Percentiles rank a stretch among this genome's conserved stretches.
These are phyloP conservation scores for Corrigiola litoralis DNA, from an alignment of 179 eudicot species.

Conservation along the genomic window DNA sequence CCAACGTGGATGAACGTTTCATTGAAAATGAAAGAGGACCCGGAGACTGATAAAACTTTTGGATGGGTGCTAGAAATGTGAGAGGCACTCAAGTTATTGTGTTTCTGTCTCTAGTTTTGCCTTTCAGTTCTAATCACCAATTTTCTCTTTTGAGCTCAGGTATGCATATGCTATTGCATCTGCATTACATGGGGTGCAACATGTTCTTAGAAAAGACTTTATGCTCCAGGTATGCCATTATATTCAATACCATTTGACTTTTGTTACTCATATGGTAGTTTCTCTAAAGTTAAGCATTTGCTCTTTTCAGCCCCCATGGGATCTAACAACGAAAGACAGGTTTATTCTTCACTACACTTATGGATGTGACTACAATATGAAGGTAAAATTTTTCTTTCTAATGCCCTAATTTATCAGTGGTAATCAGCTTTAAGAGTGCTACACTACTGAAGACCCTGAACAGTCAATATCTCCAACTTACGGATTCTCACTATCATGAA, in stretches of 20 bases:
- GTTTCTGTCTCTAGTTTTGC: constrained; percentile 7
- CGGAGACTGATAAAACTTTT: constrained; percentile 86
- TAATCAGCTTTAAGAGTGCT: neutral
- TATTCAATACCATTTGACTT: neutral
- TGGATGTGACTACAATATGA: constrained; percentile 89
- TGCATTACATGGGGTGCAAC: constrained; percentile 89
- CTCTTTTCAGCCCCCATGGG: constrained; percentile 96
- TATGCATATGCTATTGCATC: constrained; percentile 98
- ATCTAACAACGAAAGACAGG: constrained; percentile 54
- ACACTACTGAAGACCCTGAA: no score
- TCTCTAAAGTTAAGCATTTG: constrained; percentile 10
- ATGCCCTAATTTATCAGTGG: neutral
- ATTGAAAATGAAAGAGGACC: constrained; percentile 88
- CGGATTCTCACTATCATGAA: no score
- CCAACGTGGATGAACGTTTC: constrained; percentile 99
- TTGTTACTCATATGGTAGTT: neutral
- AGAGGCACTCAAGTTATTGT: constrained; percentile 9
- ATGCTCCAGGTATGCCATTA: constrained; percentile 76
- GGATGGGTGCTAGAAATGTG: constrained; percentile 99
- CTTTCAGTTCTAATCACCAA: constrained; percentile 4
- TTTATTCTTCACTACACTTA: constrained; percentile 90
- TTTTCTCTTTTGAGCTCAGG: constrained; percentile 32
- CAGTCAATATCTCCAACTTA: no score
- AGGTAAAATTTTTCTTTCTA: constrained; percentile 39
- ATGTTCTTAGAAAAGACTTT: constrained; percentile 83